Percentiles rank a stretch among this genome's conserved stretches.
phyloP scores from a whole-genome alignment of 176 grass and related monocot species.

The Cocos nucifera region DNA sequence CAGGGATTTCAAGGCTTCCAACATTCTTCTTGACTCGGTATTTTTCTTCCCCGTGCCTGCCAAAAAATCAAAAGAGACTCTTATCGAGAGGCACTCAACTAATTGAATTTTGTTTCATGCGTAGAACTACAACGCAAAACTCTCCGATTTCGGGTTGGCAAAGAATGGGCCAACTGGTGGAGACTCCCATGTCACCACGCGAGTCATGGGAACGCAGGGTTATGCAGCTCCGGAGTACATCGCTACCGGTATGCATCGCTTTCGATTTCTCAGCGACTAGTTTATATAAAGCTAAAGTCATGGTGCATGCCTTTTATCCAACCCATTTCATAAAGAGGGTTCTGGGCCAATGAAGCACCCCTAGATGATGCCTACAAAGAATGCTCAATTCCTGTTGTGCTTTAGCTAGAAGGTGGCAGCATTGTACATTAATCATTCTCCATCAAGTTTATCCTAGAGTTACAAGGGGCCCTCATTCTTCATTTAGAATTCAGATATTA shows the following conservation, averaged over 20 bases:
- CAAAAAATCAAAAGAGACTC: neutral
- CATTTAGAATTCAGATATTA: no score
- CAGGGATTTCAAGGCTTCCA: conserved; percentile 44
- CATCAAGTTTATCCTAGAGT: no score
- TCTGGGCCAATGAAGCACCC: no score
- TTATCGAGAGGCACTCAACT: neutral
- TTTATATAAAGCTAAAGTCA: no score
- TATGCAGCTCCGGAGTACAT: conserved; percentile 97
- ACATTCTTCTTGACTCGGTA: conserved; percentile 44
- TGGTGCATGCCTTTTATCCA: no score
- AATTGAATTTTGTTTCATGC: neutral
- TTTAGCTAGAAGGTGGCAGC: no score
- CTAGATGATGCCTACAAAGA: no score
- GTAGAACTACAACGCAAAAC: conserved; percentile 62
- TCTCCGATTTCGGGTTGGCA: conserved; percentile 89
- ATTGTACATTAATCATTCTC: no score
- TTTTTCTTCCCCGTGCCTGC: neutral
- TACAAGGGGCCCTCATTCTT: no score
- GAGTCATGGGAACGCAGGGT: conserved; percentile 76
- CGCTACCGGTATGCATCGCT: conserved; percentile 44
- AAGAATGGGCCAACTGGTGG: conserved; percentile 66
- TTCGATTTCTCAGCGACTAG: no score
- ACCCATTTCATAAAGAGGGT: no score
- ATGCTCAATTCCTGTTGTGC: no score
- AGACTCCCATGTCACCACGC: conserved; percentile 59